These are phyloP conservation scores for Chenopodium quinoa DNA, from an alignment of 148 eudicot genomes.

Conservation along the genomic window DNA sequence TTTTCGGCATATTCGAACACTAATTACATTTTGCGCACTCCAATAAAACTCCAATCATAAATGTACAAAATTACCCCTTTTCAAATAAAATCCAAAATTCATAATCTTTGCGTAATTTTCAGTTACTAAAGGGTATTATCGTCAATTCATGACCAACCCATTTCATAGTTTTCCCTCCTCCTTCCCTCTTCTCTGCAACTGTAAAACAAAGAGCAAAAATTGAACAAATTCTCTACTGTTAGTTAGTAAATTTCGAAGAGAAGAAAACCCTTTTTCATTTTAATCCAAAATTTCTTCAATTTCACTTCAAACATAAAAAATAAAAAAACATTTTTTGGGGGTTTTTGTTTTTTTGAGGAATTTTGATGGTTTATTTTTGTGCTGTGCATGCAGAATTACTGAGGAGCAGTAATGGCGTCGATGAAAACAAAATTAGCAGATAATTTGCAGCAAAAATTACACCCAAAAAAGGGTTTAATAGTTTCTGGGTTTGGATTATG, in stretches of 20 bases:
- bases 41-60: neutral
- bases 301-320: neutral
- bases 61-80: conserved; percentile 10
- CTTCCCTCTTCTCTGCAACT: conserved; percentile 12
- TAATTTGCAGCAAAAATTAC: conserved; percentile 23
- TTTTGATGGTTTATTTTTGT: conserved; percentile 13
- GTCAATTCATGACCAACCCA: neutral
- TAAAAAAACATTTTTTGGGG: too few species aligned
- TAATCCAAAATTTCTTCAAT: neutral
- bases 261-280: neutral
- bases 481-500: conserved; percentile 56
- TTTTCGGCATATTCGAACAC: too few species aligned
- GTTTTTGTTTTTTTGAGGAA: neutral
- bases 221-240: neutral
- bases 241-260: neutral
- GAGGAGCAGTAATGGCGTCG: conserved; percentile 25
- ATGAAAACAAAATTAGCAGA: conserved; percentile 13
- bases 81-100: neutral
- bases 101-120: neutral
- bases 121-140: neutral
- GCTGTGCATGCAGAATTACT: conserved; percentile 21
- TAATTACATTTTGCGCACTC: neutral
- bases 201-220: neutral
- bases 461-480: conserved; percentile 23
- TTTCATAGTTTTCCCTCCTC: conserved; percentile 12